Evolutionary conservation across 2,329 filamentous ascomycete species (phyloP), one percentile per base, ranked within the genome.

Genomic region (Rhinocladiella similis): DNA sequence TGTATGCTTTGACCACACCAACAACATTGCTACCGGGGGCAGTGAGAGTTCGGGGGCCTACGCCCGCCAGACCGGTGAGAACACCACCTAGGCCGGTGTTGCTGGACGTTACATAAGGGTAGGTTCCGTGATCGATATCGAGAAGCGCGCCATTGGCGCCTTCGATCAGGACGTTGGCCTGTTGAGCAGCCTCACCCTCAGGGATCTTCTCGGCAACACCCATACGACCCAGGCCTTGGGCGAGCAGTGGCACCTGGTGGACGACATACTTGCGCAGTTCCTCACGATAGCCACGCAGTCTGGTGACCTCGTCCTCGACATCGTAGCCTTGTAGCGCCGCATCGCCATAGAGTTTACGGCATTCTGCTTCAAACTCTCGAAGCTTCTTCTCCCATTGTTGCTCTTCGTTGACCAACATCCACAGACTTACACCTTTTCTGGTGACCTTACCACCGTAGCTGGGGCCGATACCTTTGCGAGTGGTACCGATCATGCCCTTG

Each of bases 1-100:
- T 85, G 75, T 87, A 86, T 25, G 84, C 83, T 68, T 87, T 87
- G 45, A 86, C 80, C 1, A 87, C 83, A 53, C 84, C 84, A 64
- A 86, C 81, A 53, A 84, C 79, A 50, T 59, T 57, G 57, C 60
- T 63, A 19, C 60, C 64, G 2, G 61, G 61, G 59, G 80, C 78
- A 57, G 76, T 78, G 64, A 86, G 78, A 60, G 78, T 80, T 54
- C 77, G 74, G 52, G 81, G 83, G 68, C 80, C 81, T 36, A 86
- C 70, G 41, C 80, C 79, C 36, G 82, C 82, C 14, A 86, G 77
- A 20, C 83, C 83, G 47, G 83, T 83, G 65, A 83, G 83, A 60
- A 75, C 75, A 41, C 76, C 76, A 25, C 75, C 76, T 10, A 79
- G 69, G 56, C 76, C 77, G 50, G 76, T 73, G 64, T 76, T 73